Evolutionary conservation across 164 flowering plant species (phyloP).

Genomic region (Liriodendron chinense): DNA sequence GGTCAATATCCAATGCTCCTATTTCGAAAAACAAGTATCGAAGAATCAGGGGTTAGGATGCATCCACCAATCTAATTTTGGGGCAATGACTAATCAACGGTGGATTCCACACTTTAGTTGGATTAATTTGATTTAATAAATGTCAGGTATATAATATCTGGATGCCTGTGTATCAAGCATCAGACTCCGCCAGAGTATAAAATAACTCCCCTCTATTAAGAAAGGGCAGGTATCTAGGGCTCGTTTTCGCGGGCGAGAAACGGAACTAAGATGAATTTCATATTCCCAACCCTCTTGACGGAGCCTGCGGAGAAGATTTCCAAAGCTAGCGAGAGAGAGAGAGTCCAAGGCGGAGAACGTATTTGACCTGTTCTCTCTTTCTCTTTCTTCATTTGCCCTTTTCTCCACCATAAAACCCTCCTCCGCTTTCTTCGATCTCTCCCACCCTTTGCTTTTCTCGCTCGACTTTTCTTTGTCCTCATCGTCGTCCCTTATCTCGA

Average conservation of each 20-base stretch:
- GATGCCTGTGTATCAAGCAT: neutral
- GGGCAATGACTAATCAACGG: too few relatives aligned
- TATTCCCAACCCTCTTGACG: neutral
- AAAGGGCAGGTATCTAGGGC: neutral
- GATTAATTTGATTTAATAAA: too few relatives aligned
- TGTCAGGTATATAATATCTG: neutral
- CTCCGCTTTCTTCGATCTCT: constrained; percentile 8
- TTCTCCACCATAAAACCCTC: constrained; percentile 5
- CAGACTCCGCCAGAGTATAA: neutral
- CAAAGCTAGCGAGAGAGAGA: neutral
- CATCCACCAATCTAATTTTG: too few relatives aligned
- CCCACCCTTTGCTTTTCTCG: neutral
- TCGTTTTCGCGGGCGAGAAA: neutral
- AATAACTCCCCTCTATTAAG: too few relatives aligned
- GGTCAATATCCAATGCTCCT: too few relatives aligned
- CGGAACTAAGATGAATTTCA: neutral
- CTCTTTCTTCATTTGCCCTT: neutral
- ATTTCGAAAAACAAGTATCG: too few relatives aligned
- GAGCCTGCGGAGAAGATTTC: constrained; percentile 2
- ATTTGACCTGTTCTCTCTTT: constrained; percentile 11
- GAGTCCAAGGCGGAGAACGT: constrained; percentile 8
- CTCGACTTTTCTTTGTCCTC: neutral
- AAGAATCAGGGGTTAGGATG: too few relatives aligned
- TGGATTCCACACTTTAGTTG: too few relatives aligned
- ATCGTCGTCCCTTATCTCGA: neutral